Evolutionary conservation across 805 yeast species (phyloP).

Genomic region (Myxozyma nipponensis): DNA sequence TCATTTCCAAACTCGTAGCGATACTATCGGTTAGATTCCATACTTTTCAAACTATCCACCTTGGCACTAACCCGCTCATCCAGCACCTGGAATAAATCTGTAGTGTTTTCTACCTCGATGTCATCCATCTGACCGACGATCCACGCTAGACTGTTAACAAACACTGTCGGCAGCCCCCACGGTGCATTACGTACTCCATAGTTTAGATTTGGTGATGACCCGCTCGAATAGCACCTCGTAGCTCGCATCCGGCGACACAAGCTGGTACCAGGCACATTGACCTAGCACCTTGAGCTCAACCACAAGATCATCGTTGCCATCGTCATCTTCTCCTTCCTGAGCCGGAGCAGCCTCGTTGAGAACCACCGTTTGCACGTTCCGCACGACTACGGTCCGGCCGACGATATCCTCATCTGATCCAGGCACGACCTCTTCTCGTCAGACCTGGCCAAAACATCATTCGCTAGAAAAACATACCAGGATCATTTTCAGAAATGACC

Average conservation of each 20-base stretch:
- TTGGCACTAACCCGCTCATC: not conserved
- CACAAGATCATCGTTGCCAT: not conserved
- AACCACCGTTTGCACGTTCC: conserved; percentile 12
- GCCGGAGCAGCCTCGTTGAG: not conserved
- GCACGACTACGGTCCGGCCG: conserved; percentile 11
- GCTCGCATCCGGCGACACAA: conserved; percentile 8
- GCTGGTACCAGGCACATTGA: conserved; percentile 17
- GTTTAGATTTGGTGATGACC: conserved; percentile 10
- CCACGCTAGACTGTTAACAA: conserved; percentile 11
- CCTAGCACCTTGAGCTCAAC: conserved; percentile 20
- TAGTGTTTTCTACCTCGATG: not conserved
- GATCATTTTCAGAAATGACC: not conserved
- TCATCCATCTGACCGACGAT: conserved; percentile 7
- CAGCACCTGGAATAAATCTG: conserved; percentile 10
- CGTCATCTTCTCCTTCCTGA: not conserved
- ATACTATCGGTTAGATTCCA: conserved; percentile 1
- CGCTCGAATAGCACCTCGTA: conserved; percentile 8
- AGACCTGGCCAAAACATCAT: too few relatives aligned
- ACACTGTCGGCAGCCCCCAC: not conserved
- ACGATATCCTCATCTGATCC: not conserved
- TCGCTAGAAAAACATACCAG: too few relatives aligned
- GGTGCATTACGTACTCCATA: conserved; percentile 19
- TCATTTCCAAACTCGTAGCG: conserved; percentile 7
- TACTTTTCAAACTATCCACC: not conserved
- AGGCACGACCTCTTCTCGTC: not conserved